Base-by-base conservation (phyloP, 1,284 basidiomycete genomes). In the Puccinia triticina region DNA sequence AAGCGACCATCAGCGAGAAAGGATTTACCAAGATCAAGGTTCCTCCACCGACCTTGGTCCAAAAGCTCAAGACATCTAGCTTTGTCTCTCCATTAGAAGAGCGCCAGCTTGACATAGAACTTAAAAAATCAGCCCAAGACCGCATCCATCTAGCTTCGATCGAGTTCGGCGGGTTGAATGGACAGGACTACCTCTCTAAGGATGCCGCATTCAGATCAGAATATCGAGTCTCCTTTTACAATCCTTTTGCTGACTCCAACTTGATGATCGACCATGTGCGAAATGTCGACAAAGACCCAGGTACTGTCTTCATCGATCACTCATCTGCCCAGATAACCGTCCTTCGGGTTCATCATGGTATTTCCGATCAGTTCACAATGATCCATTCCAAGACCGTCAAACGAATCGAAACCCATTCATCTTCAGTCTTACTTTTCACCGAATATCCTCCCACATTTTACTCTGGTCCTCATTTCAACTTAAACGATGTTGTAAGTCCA, bases 341-440 rank as follows among this genome's bases (percentile, higher is more conserved):
- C n/a, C 34, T 23, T 43, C 74, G 57, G 37, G 40, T 61, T 43
- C 48, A 76, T 46, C 5, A 46, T 2, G 29, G 26, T 21, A 29
- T 7, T 29, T 7, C 8, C 26, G 55, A 76, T 26, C 74, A 73
- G 11, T 34, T 34, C 16, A 76, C 55, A 26, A 50, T 53, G 10
- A 78, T 78, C 18, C 37, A 67, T 14, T 78, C 12, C 43, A 78
- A 53, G 32, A 69, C 61, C 8, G 53, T 78, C 57, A 46, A 78
- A 23, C 37, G 76, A 32, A 78, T 78, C 43, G 59, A 78, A 55
- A 37, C 76, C 0, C n/a, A 67, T 18, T 37, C 23, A 34, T 64
- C 76, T 78, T 78, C 76, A 50, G 46, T 78, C 26, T 50, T 78
- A 32, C 59, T 78, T 26, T 78, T 64, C 34, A 32, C 46, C 26